Evolutionary conservation across 139 green algal genomes (phyloP), one percentile per base, ranked within the genome.

Genomic region (Marvania coccoides): DNA sequence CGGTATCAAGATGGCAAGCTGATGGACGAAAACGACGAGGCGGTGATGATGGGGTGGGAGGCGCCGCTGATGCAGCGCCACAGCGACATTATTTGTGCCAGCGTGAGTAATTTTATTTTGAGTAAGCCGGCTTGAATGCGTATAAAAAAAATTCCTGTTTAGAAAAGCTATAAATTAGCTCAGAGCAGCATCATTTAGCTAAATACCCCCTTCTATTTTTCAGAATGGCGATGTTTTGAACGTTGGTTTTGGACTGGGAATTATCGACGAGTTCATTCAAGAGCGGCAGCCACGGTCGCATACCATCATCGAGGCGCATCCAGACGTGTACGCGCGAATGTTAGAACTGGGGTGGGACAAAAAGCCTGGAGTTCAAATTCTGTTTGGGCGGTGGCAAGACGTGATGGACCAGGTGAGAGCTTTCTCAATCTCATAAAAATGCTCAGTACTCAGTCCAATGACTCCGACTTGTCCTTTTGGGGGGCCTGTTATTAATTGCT

Each of bases 21-120:
- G 31, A 70, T 97, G 37, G 93, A 97, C 72, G 85, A 81, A 8
- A 77, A 94, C 9, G 80, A 82, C 5, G 85, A 94, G 33, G 93
- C 82, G 1, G 93, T 98, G 23, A 98, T 98, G 93, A 98, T 98
- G 93, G 78, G 77, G 0, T 98, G 93, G 92, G 92, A 97, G 71
- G 51, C 70, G 7, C 88, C 90, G 1, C 80, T 99, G 3, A 99
- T 99, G 94, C 61, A 89, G 45, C 67, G 75, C 2, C 93, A 98
- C 71, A 91, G 92, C 2, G 75, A 89, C 35, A 67, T 82, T 7
- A 86, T 94, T 19, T 90, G 80, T 37, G 28, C 29, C 23, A 31
- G 31, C 6, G 45, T 42, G 23, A 28, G 48, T 35, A 28, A n/a
- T n/a, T n/a, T n/a, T n/a, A n/a, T n/a, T n/a, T n/a, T n/a, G n/a